Evolutionary conservation across 164 flowering plant genomes (phyloP).

Genomic region (Magnolia officinalis): DNA sequence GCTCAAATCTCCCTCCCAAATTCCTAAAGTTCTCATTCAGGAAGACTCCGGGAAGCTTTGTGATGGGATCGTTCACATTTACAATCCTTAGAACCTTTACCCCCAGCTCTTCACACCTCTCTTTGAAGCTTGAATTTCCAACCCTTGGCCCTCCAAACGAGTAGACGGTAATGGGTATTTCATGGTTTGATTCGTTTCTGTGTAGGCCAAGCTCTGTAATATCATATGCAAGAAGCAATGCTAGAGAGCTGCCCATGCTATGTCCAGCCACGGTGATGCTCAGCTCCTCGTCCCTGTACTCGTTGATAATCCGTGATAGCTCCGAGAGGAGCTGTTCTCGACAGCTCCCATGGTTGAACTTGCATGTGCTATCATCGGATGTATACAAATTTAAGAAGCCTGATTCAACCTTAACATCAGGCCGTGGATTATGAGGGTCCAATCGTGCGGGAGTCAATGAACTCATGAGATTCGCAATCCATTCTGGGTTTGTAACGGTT

Average conservation of each 20-base stretch:
- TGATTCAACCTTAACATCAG: slow-evolving; percentile 58
- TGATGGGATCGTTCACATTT: slow-evolving; percentile 56
- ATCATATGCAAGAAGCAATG: slow-evolving; percentile 68
- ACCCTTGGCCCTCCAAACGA: slow-evolving; percentile 86
- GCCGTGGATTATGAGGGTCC: slow-evolving; percentile 50
- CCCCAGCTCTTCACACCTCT: slow-evolving; percentile 68
- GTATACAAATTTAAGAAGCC: slow-evolving; percentile 33
- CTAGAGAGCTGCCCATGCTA: slow-evolving; percentile 87
- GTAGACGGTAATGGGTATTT: slow-evolving; percentile 58
- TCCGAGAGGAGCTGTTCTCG: slow-evolving; percentile 36
- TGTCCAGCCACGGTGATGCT: slow-evolving; percentile 80
- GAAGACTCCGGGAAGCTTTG: slow-evolving; percentile 35
- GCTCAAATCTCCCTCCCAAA: slow-evolving; percentile 43
- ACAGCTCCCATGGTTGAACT: slow-evolving; percentile 29
- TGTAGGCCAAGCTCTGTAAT: slow-evolving; percentile 68
- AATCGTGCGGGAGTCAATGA: slow-evolving; percentile 62
- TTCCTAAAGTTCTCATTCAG: slow-evolving; percentile 51
- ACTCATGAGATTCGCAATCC: slow-evolving; percentile 81
- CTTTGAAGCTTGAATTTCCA: slow-evolving; percentile 62
- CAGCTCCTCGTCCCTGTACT: slow-evolving; percentile 48
- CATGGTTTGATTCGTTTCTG: not conserved
- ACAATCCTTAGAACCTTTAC: slow-evolving; percentile 67
- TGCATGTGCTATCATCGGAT: slow-evolving; percentile 27
- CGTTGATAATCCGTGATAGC: slow-evolving; percentile 19
- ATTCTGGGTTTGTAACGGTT: slow-evolving; percentile 64